Evolutionary conservation across 805 yeast species (phyloP).

Genomic region (Candida peoriensis): DNA sequence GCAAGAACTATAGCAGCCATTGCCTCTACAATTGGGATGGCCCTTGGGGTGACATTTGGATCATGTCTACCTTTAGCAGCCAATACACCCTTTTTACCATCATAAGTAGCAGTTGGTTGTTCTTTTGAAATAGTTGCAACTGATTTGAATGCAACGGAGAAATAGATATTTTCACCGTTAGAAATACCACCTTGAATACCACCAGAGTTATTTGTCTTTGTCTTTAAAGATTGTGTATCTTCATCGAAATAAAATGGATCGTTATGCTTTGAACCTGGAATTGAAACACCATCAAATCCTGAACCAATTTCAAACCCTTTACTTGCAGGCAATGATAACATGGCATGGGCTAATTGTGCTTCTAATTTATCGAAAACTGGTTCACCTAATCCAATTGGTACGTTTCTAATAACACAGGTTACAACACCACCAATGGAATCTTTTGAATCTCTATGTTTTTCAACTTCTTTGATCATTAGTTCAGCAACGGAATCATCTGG

Average conservation of each 20-base stretch:
- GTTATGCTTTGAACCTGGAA: constrained; percentile 93
- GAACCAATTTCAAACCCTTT: constrained; percentile 98
- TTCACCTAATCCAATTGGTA: constrained; percentile 95
- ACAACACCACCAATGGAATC: constrained; percentile 98
- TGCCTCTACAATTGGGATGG: constrained; percentile 96
- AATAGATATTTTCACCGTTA: constrained; percentile 93
- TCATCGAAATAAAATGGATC: constrained; percentile 73
- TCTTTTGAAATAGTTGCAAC: constrained; percentile 96
- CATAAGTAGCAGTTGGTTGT: constrained; percentile 84
- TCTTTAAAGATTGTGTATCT: constrained; percentile 61
- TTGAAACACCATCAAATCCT: constrained; percentile 83
- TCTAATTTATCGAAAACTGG: constrained; percentile 96
- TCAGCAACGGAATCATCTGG: constrained; percentile 72
- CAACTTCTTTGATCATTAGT: constrained; percentile 82
- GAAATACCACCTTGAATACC: constrained; percentile 98
- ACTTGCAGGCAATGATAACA: constrained; percentile 96
- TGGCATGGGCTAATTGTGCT: constrained; percentile 94
- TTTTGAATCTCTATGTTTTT: constrained; percentile 74
- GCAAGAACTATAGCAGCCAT: constrained; percentile 95
- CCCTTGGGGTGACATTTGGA: constrained; percentile 97
- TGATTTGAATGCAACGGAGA: constrained; percentile 94
- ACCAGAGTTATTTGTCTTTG: constrained; percentile 88
- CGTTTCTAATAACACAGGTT: constrained; percentile 92
- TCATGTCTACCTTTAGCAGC: constrained; percentile 99
- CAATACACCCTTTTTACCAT: constrained; percentile 79